A percentile compares a stretch with the other conserved stretches of the same genome.
These are phyloP conservation scores for Kalmusia sp. DNA, from an alignment of 2,329 filamentous ascomycete species.

Conservation along the genomic window DNA sequence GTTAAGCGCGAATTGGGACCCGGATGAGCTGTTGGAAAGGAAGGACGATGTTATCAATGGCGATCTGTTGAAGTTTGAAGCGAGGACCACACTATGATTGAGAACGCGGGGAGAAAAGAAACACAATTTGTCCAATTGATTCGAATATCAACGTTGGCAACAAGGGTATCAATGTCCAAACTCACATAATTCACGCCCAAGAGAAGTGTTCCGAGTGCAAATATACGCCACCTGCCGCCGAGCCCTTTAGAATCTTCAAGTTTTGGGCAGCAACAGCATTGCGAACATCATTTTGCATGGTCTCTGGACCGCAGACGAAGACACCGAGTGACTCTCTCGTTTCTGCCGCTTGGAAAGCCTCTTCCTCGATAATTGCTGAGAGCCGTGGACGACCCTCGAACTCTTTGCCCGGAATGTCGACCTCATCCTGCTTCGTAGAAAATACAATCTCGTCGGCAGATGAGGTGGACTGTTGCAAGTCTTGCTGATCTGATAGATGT, in stretches of 20 bases:
- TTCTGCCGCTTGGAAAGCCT: constrained; percentile 20
- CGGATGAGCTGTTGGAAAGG: constrained; percentile 32
- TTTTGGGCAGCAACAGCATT: too few species aligned
- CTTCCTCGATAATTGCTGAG: constrained; percentile 31
- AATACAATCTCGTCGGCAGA: constrained; percentile 29
- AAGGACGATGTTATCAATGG: constrained; percentile 26
- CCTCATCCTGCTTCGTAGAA: neutral
- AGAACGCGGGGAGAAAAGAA: too few species aligned
- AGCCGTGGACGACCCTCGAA: constrained; percentile 44
- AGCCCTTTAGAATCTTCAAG: too few species aligned
- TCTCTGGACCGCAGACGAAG: too few species aligned
- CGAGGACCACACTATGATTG: too few species aligned
- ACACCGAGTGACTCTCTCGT: constrained; percentile 37
- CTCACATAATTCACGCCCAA: too few species aligned
- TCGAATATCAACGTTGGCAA: too few species aligned
- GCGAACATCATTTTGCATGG: too few species aligned
- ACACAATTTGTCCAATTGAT: too few species aligned
- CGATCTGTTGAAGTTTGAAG: constrained; percentile 38
- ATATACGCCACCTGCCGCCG: too few species aligned
- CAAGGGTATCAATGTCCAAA: too few species aligned
- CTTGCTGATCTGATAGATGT: neutral
- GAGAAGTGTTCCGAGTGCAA: too few species aligned
- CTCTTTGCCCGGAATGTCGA: constrained; percentile 20
- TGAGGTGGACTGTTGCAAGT: constrained; percentile 15
- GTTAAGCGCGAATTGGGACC: constrained; percentile 39